Evolutionary conservation across 169 alveolate genomes (phyloP).

Genomic region (Sarcocystis neurona): DNA sequence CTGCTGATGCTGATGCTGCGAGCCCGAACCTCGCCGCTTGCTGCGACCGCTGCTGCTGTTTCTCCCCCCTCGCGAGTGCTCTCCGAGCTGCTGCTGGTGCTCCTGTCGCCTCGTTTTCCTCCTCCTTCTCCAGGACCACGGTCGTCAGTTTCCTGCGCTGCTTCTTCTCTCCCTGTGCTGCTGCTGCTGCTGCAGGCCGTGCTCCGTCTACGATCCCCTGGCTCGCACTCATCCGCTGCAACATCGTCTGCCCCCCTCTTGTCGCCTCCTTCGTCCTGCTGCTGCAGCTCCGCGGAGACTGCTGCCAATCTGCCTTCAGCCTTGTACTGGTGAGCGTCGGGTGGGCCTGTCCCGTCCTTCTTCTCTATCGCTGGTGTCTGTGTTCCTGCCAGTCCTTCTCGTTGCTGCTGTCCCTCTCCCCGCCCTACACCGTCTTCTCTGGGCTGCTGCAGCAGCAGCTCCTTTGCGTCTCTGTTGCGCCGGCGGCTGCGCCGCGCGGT

Average conservation of each 20-base stretch:
- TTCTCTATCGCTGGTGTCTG: not conserved
- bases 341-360: not conserved
- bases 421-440: not conserved
- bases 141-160: not conserved
- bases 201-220: too few species aligned
- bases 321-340: not conserved
- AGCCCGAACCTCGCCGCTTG: not conserved
- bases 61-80: not conserved
- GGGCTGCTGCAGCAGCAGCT: conserved; percentile 4
- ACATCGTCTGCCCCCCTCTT: not conserved
- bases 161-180: not conserved
- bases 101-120: not conserved
- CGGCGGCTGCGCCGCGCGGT: not conserved
- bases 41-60: conserved; percentile 31
- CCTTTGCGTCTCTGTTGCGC: too few species aligned
- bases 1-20: conserved; percentile 33
- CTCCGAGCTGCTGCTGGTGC: not conserved
- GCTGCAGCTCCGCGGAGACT: too few species aligned
- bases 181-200: too few species aligned
- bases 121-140: not conserved
- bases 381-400: not conserved
- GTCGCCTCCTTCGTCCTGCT: not conserved
- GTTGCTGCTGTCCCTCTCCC: not conserved
- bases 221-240: not conserved
- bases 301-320: too few species aligned